Percentiles rank a stretch among this genome's conserved stretches.
Conservation (phyloP, 345 rosid species). For the Viola odorata region DNA sequence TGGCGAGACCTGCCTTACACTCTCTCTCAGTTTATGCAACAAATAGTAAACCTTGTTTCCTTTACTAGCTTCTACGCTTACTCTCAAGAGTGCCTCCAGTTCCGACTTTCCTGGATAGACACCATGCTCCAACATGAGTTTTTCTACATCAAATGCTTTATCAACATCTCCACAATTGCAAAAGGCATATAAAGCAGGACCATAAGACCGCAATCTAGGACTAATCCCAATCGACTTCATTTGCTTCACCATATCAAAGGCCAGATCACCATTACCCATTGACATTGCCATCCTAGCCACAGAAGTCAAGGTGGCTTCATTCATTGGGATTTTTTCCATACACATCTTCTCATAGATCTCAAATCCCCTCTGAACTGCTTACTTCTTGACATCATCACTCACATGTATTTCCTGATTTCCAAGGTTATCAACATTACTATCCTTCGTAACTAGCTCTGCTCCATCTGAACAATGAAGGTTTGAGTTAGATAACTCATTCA, state of each 20-base stretch:
- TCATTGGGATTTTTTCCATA: constrained; percentile 40
- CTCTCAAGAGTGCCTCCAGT: constrained; percentile 49
- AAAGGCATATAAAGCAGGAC: constrained; percentile 52
- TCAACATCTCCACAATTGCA: constrained; percentile 37
- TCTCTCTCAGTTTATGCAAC: constrained; percentile 51
- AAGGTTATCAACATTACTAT: background rate
- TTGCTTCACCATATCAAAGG: constrained; percentile 64
- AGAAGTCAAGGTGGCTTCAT: constrained; percentile 56
- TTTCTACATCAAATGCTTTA: constrained; percentile 52
- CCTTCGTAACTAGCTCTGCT: background rate
- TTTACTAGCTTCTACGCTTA: constrained; percentile 41
- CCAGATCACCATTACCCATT: constrained; percentile 53
- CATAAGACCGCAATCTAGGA: constrained; percentile 58
- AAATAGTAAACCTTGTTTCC: constrained; percentile 58
- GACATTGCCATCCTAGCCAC: constrained; percentile 66
- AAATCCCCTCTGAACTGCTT: constrained; percentile 49
- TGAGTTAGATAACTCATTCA: constrained; percentile 11
- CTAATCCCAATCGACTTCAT: constrained; percentile 48
- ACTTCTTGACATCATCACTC: constrained; percentile 44
- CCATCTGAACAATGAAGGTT: constrained; percentile 13
- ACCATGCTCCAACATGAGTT: constrained; percentile 60
- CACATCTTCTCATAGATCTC: constrained; percentile 51
- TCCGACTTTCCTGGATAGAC: constrained; percentile 64
- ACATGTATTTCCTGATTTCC: constrained; percentile 26
- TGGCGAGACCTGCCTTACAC: constrained; percentile 45